Conservation (phyloP, 768 basidiomycete genomes). For the Rubroboletus pulcherrimus region DNA sequence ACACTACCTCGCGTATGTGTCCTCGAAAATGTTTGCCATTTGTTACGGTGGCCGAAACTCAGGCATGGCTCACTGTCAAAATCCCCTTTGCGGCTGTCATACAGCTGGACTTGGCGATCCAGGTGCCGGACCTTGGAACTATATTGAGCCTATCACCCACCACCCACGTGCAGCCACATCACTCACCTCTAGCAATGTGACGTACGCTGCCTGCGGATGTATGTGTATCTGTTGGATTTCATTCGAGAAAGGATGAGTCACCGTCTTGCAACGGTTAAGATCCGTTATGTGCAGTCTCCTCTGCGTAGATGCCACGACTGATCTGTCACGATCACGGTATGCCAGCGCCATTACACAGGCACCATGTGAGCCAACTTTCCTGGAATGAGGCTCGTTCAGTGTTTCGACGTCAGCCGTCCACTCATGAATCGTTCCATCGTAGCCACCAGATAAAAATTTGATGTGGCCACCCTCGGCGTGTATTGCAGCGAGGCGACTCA, state of each 20-base stretch:
- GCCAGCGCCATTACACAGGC: constrained; percentile 36
- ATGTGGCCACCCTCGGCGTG: constrained; percentile 26
- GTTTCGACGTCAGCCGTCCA: constrained; percentile 33
- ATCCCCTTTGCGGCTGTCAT: constrained; percentile 39
- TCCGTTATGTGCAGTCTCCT: constrained; percentile 35
- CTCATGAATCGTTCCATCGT: constrained; percentile 41
- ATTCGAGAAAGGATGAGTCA: constrained; percentile 35
- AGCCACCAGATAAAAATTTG: constrained; percentile 47
- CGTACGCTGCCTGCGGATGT: constrained; percentile 39
- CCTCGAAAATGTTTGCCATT: constrained; percentile 18
- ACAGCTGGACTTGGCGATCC: constrained; percentile 47
- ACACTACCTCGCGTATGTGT: constrained; percentile 39
- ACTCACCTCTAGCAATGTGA: constrained; percentile 48
- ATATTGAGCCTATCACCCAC: constrained; percentile 11
- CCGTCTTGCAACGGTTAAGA: constrained; percentile 33
- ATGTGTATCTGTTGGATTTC: constrained; percentile 43
- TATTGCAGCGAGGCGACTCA: constrained; percentile 43
- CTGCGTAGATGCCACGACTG: constrained; percentile 36
- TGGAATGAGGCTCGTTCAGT: constrained; percentile 22
- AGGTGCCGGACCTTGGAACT: constrained; percentile 43
- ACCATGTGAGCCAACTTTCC: constrained; percentile 30
- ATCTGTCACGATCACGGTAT: constrained; percentile 32
- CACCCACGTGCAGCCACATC: constrained; percentile 12
- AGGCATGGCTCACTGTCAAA: constrained; percentile 40
- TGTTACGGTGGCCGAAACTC: constrained; percentile 42